Conservation (phyloP, 2,329 filamentous ascomycete species). For the Ceratocystis destructans region DNA sequence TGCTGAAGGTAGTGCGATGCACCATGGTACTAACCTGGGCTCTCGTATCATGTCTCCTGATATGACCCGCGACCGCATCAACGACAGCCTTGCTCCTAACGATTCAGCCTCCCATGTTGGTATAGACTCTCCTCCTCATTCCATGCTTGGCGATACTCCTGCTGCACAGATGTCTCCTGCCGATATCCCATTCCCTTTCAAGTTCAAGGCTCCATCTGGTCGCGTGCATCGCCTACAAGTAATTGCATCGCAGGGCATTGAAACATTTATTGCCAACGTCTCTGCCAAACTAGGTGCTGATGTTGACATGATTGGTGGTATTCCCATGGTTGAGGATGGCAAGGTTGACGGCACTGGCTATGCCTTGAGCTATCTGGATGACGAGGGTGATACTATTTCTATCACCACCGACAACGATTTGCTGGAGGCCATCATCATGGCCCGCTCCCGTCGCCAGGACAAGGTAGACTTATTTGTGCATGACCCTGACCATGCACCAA, state of each 20-base stretch:
- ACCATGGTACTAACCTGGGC: conserved; percentile 48
- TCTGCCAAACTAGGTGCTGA: conserved; percentile 74
- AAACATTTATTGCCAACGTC: conserved; percentile 62
- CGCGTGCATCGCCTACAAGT: conserved; percentile 89
- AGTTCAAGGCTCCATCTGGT: conserved; percentile 94
- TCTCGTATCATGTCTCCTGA: conserved; percentile 73
- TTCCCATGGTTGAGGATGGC: conserved; percentile 64
- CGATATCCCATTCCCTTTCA: conserved; percentile 84
- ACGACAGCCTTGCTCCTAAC: conserved; percentile 75
- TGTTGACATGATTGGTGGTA: conserved; percentile 69
- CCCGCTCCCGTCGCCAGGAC: conserved; percentile 61
- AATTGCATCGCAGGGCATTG: conserved; percentile 63
- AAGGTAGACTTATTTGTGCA: conserved; percentile 98
- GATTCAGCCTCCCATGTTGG: conserved; percentile 93
- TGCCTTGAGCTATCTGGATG: conserved; percentile 88
- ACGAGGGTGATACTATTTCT: conserved; percentile 91
- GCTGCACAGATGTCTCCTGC: conserved; percentile 43
- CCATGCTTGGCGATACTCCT: conserved; percentile 37
- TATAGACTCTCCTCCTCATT: conserved; percentile 60
- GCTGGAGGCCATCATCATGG: conserved; percentile 73
- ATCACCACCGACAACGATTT: conserved; percentile 94
- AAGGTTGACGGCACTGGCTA: conserved; percentile 66
- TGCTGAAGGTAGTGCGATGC: conserved; percentile 56
- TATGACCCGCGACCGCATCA: conserved; percentile 52
- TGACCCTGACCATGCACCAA: conserved; percentile 76